Evolutionary conservation across 106 monocot species (phyloP).

Genomic region (Iris macrosiphon): DNA sequence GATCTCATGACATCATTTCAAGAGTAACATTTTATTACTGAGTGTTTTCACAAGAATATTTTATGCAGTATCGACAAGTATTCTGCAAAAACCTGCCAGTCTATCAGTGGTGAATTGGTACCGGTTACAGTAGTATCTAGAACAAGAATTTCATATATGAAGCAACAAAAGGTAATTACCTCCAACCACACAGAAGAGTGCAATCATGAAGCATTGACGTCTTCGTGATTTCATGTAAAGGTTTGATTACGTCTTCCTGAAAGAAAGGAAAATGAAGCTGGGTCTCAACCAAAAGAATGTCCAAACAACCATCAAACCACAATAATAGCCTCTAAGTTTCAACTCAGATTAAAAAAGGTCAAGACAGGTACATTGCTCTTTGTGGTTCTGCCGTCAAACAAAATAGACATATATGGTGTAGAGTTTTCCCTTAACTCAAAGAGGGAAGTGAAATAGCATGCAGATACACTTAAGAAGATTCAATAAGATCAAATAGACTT

Average conservation of each 20-base stretch:
- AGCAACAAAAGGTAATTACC: slow-evolving; percentile 30
- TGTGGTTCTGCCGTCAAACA: no score
- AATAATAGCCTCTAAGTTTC: no score
- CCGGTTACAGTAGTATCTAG: no score
- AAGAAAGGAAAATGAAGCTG: not conserved
- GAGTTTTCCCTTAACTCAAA: not conserved
- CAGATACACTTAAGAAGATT: not conserved
- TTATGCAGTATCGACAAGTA: no score
- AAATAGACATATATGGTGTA: not conserved
- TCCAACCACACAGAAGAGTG: slow-evolving; percentile 91
- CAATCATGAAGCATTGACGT: slow-evolving; percentile 95
- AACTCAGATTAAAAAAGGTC: no score
- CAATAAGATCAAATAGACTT: slow-evolving; percentile 14
- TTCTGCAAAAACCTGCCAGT: no score
- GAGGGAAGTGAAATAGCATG: not conserved
- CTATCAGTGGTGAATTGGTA: no score
- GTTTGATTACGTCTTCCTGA: slow-evolving; percentile 91
- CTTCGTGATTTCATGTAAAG: slow-evolving; percentile 90
- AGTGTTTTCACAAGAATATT: no score
- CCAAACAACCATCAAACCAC: not conserved
- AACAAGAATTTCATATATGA: no score
- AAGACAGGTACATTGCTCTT: no score
- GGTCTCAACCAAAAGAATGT: slow-evolving; percentile 1
- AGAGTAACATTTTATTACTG: no score
- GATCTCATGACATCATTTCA: no score